phyloP scores from a whole-genome alignment of 148 eudicot genomes.

The Diospyros lotus region DNA sequence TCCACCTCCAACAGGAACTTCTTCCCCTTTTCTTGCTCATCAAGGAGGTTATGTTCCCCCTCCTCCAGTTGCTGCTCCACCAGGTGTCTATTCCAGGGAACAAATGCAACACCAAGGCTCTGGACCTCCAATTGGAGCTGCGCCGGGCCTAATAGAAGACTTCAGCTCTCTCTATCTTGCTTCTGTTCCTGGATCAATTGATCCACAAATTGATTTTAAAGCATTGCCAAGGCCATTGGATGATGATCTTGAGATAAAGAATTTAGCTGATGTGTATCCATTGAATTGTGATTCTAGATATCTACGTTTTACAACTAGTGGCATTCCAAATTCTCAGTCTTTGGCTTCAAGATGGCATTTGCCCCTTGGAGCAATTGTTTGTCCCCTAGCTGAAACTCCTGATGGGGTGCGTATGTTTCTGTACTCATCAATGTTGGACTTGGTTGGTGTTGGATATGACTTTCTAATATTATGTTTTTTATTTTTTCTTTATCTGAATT shows the following conservation, averaged over 20 bases:
- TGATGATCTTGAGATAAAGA: conserved; percentile 68
- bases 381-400: conserved; percentile 96
- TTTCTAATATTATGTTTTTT: conserved; percentile 14
- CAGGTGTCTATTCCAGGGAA: conserved; percentile 42
- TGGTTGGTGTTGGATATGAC: background rate
- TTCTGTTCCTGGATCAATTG: conserved; percentile 76
- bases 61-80: conserved; percentile 33
- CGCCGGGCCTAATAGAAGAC: conserved; percentile 69
- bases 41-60: conserved; percentile 53
- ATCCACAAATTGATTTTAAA: conserved; percentile 68
- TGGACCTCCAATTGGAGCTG: conserved; percentile 57
- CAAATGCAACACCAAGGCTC: conserved; percentile 45
- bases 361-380: conserved; percentile 96
- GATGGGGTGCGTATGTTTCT: conserved; percentile 61
- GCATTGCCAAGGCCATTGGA: conserved; percentile 85
- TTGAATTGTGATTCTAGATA: conserved; percentile 73
- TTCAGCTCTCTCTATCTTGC: conserved; percentile 76
- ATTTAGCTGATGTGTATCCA: conserved; percentile 51
- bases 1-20: conserved; percentile 29
- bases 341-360: conserved; percentile 95
- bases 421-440: conserved; percentile 6
- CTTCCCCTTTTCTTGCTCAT: conserved; percentile 43
- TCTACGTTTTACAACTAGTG: conserved; percentile 76
- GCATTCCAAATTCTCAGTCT: conserved; percentile 84
- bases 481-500: conserved; percentile 11